A percentile compares a stretch with the other conserved stretches of the same genome.
These are phyloP conservation scores for Tylopilus sp. DNA, from an alignment of 1,284 basidiomycete genomes.

Conservation along the genomic window DNA sequence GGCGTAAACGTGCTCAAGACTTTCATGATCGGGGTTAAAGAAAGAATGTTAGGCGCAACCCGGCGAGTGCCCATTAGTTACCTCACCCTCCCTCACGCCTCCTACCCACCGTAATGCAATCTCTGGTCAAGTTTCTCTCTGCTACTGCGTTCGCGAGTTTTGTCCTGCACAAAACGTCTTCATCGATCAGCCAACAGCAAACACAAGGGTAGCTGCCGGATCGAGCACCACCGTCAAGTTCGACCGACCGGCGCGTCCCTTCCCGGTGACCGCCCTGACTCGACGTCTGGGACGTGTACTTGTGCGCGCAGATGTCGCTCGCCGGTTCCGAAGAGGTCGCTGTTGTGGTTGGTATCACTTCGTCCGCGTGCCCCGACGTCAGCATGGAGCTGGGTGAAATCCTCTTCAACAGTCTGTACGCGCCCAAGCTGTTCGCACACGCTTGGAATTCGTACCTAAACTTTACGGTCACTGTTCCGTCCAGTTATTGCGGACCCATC, in stretches of 20 bases:
- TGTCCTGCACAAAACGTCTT: constrained; percentile 38
- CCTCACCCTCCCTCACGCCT: neutral
- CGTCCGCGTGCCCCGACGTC: constrained; percentile 17
- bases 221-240: constrained; percentile 42
- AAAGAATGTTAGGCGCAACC: too few species aligned
- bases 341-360: constrained; percentile 40
- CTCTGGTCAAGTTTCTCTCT: neutral
- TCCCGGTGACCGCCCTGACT: neutral
- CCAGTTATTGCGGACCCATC: neutral
- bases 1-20: too few species aligned
- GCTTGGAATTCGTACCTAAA: neutral
- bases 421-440: constrained; percentile 2
- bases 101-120: neutral
- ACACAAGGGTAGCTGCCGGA: constrained; percentile 37
- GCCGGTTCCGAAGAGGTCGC: constrained; percentile 37
- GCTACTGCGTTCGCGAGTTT: neutral
- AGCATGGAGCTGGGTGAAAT: constrained; percentile 38
- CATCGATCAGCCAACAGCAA: constrained; percentile 39
- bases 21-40: too few species aligned
- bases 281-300: constrained; percentile 31
- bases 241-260: constrained; percentile 40
- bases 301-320: constrained; percentile 18
- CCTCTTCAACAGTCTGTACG: constrained; percentile 47
- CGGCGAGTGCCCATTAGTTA: too few species aligned
- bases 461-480: neutral